Evolutionary conservation across 768 basidiomycete species (phyloP), one percentile per base, ranked within the genome.

Genomic region (Pluteus cervinus): DNA sequence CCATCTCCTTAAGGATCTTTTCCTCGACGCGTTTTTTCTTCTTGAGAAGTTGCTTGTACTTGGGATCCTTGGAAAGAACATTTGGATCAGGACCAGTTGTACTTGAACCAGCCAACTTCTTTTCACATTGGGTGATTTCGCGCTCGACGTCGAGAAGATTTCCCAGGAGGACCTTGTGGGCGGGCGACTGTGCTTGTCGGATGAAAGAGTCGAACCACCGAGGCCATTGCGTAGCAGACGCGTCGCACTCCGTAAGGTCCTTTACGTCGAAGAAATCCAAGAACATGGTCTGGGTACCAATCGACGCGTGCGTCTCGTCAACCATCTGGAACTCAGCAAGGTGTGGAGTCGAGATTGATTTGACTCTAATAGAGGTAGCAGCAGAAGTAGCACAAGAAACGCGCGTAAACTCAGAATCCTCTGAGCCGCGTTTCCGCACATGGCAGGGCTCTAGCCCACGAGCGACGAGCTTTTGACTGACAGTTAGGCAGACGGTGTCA

Each of bases 371-470:
- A 10, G 15, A 9, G n/a, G 16, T 11, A 4, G 24, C 38, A 12
- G 38, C 30, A 7, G 30, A 22, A 9, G 17, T 12, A 8, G 33
- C 14, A 14, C 31, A 32, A 23, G 57, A 58, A 5, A 81, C 75
- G 12, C 67, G 66, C 0, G 81, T 83, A 16, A 51, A 51, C 37
- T 77, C 71, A 1, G 82, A 84, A 52, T 82, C 80, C 50, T 75
- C 72, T n/a, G 82, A 84, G 33, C 74, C 79, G n/a, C n/a, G n/a
- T n/a, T n/a, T n/a, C n/a, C n/a, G n/a, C n/a, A n/a, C n/a, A n/a
- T n/a, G n/a, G n/a, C n/a, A n/a, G n/a, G n/a, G n/a, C n/a, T n/a
- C n/a, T n/a, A n/a, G n/a, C n/a, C n/a, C n/a, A n/a, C n/a, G n/a
- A n/a, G n/a, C n/a, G n/a, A n/a, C n/a, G n/a, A n/a, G n/a, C n/a